phyloP scores from a whole-genome alignment of 108 stramenopile species.

The Pseudonitzschia multiseries region DNA sequence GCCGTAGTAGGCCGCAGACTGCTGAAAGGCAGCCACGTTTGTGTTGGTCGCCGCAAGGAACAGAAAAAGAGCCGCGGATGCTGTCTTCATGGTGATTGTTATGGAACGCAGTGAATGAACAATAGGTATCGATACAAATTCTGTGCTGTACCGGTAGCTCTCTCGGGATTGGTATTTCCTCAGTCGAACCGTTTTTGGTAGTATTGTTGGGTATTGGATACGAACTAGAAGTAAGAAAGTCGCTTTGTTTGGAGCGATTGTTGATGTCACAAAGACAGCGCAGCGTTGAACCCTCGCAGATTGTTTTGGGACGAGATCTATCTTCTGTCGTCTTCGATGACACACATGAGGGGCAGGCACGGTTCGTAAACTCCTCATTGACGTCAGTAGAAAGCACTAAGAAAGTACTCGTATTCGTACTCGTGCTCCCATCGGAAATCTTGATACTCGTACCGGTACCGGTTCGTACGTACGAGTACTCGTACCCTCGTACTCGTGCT shows the following conservation, averaged over 20 bases:
- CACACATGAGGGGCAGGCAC: background rate
- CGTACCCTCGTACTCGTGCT: no score
- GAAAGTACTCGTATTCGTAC: background rate
- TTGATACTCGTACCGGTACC: no score
- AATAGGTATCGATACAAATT: no score
- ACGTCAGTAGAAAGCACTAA: constrained; percentile 6
- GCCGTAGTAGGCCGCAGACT: background rate
- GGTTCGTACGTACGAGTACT: no score
- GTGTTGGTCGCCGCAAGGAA: background rate
- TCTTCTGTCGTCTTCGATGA: background rate
- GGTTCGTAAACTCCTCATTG: background rate
- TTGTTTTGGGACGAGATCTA: background rate
- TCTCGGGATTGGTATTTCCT: no score
- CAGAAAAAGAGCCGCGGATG: background rate
- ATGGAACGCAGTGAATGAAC: no score
- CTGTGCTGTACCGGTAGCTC: no score
- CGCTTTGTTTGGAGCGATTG: background rate
- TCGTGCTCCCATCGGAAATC: no score
- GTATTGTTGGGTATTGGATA: no score
- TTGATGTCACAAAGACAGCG: background rate
- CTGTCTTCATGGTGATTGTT: background rate
- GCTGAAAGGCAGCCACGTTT: constrained; percentile 4
- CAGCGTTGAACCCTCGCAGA: background rate
- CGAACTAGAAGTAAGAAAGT: no score
- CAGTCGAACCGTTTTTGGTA: no score